A percentile compares a stretch with the other conserved stretches of the same genome.
These are phyloP conservation scores for Triticum monococcum DNA, from an alignment of 176 grass and related monocot genomes.

Conservation along the genomic window DNA sequence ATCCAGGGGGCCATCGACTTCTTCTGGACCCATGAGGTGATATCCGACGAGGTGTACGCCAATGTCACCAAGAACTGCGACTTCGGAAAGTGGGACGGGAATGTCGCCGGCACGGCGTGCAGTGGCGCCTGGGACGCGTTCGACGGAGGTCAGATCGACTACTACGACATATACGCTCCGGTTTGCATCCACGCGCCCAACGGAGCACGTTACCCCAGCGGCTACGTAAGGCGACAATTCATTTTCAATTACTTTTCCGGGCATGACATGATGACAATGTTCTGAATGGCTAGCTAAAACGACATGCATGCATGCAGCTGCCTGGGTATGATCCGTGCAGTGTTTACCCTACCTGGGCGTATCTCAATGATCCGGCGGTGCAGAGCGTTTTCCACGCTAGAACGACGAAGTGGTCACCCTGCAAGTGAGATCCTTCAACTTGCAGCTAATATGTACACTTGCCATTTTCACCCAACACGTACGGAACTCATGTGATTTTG, in stretches of 20 bases:
- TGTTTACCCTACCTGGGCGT: background rate
- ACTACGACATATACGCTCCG: slow-evolving; percentile 49
- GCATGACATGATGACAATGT: too few species aligned
- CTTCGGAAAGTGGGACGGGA: background rate
- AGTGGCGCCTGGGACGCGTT: background rate
- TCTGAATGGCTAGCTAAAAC: background rate
- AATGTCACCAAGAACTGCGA: slow-evolving; percentile 43
- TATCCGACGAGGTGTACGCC: slow-evolving; percentile 33
- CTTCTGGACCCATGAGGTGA: slow-evolving; percentile 41
- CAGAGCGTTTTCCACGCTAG: slow-evolving; percentile 49
- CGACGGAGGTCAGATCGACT: background rate
- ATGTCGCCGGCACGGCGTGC: background rate
- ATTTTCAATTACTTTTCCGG: background rate
- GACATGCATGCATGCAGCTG: slow-evolving; percentile 13
- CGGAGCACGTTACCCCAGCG: slow-evolving; percentile 24
- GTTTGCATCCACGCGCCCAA: slow-evolving; percentile 13
- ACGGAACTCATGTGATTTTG: background rate
- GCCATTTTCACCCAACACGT: background rate
- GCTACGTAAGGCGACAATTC: slow-evolving; percentile 20
- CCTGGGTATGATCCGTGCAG: slow-evolving; percentile 45
- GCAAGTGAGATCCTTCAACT: slow-evolving; percentile 25
- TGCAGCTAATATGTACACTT: background rate
- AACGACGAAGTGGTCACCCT: slow-evolving; percentile 28
- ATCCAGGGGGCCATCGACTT: slow-evolving; percentile 1
- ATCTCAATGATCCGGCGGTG: slow-evolving; percentile 56